These are phyloP conservation scores for Maudiozyma saulgeensis DNA, from an alignment of 805 yeast genomes.

Conservation along the genomic window DNA sequence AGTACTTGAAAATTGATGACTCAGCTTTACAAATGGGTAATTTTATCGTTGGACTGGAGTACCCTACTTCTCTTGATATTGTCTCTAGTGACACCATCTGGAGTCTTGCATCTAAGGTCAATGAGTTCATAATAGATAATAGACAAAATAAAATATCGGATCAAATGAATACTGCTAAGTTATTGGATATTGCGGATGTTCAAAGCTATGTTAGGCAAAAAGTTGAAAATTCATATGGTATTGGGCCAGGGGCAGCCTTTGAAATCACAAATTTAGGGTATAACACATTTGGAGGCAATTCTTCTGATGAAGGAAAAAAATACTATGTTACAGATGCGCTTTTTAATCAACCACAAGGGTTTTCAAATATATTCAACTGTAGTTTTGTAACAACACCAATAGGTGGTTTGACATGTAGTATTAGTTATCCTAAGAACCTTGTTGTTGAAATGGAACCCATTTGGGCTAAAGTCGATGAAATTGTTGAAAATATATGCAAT, in stretches of 20 bases:
- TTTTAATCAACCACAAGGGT: slow-evolving; percentile 24
- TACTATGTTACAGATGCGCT: slow-evolving; percentile 16
- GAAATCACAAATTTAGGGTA: slow-evolving; percentile 25
- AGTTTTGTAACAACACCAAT: slow-evolving; percentile 15
- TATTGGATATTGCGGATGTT: slow-evolving; percentile 16
- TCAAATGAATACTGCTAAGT: slow-evolving; percentile 13
- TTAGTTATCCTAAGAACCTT: slow-evolving; percentile 15
- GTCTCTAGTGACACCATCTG: slow-evolving; percentile 6
- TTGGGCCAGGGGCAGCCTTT: slow-evolving; percentile 19
- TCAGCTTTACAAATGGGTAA: slow-evolving; percentile 15
- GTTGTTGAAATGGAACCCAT: slow-evolving; percentile 5
- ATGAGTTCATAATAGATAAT: slow-evolving; percentile 1
- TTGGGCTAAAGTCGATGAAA: slow-evolving; percentile 1
- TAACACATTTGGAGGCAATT: slow-evolving; percentile 10
- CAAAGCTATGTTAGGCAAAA: slow-evolving; percentile 13
- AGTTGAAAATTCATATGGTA: slow-evolving; percentile 3
- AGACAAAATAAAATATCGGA: slow-evolving; percentile 6
- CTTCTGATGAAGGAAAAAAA: background rate
- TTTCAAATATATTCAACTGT: slow-evolving; percentile 17
- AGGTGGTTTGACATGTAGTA: slow-evolving; percentile 20
- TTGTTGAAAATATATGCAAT: background rate
- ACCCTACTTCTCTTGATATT: slow-evolving; percentile 2
- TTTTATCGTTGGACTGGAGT: slow-evolving; percentile 14
- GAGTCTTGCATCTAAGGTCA: slow-evolving; percentile 12
- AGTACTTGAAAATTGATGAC: slow-evolving; percentile 4